A percentile compares a stretch with the other conserved stretches of the same genome.
Evolutionary conservation across 2,329 filamentous ascomycete genomes (phyloP).

Genomic region (Pseudocercospora fijiensis): DNA sequence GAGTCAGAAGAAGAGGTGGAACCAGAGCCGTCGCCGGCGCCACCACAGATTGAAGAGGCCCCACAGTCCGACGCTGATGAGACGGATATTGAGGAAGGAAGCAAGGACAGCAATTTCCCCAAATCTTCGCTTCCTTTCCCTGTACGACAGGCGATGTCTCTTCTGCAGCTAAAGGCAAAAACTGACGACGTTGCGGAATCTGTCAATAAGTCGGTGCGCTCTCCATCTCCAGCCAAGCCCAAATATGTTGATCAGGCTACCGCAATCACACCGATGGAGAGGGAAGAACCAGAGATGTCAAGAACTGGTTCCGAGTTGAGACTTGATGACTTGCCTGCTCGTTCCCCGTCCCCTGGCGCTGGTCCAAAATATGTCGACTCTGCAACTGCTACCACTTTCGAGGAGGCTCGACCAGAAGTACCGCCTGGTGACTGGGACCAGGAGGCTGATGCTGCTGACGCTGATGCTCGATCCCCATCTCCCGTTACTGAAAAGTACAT

Average conservation of each 20-base stretch:
- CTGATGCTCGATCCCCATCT: not conserved
- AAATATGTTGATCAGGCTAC: not conserved
- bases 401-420: not conserved
- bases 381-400: slow-evolving; percentile 3
- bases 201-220: not conserved
- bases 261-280: slow-evolving; percentile 1
- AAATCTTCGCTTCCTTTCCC: not conserved
- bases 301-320: not conserved
- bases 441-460: not conserved
- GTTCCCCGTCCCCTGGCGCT: not conserved
- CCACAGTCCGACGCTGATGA: not conserved
- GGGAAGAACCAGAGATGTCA: not conserved
- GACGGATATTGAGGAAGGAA: not conserved
- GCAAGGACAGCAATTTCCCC: not conserved
- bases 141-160: not conserved
- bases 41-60: not conserved
- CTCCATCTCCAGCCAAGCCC: not conserved
- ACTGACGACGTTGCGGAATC: not conserved
- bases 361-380: not conserved
- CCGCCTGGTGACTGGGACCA: not conserved
- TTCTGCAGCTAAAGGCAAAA: slow-evolving; percentile 1
- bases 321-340: not conserved
- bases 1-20: not conserved
- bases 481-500: not conserved
- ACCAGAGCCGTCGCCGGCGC: not conserved